These are phyloP conservation scores for Oxalis stricta DNA, from an alignment of 441 rosid species.

Conservation along the genomic window DNA sequence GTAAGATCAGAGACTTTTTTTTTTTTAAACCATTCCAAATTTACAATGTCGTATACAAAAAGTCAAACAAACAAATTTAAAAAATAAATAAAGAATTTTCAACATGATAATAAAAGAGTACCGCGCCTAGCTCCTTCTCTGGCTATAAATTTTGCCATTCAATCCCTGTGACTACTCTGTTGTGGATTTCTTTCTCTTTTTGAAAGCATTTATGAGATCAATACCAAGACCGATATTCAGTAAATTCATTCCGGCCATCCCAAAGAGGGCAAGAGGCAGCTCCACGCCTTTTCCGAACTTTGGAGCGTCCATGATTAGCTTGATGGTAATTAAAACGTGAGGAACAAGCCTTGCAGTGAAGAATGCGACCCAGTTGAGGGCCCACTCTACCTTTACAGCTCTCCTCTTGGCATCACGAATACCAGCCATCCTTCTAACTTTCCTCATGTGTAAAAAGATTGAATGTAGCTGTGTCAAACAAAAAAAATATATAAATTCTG, in stretches of 20 bases:
- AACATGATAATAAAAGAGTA: too few relatives aligned
- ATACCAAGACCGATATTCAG: constrained; percentile 59
- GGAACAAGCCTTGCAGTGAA: constrained; percentile 39
- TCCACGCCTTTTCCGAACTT: constrained; percentile 65
- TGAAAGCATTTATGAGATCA: constrained; percentile 61
- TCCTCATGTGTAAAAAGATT: constrained; percentile 72
- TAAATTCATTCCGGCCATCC: constrained; percentile 82
- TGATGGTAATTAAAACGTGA: constrained; percentile 55
- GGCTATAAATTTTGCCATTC: not conserved
- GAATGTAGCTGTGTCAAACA: constrained; percentile 58
- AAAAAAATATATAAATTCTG: constrained; percentile 3
- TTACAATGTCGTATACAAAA: too few relatives aligned
- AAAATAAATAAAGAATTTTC: not conserved
- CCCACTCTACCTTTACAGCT: constrained; percentile 63
- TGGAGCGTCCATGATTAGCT: constrained; percentile 54
- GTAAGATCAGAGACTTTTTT: too few relatives aligned
- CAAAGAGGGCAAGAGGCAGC: constrained; percentile 73
- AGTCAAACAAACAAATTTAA: too few relatives aligned
- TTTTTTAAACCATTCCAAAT: too few relatives aligned
- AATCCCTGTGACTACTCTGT: constrained; percentile 15
- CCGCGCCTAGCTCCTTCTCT: not conserved
- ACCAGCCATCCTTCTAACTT: constrained; percentile 81
- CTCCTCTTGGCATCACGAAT: constrained; percentile 49
- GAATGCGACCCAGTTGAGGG: constrained; percentile 63
- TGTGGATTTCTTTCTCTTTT: constrained; percentile 37